These are phyloP conservation scores for Tilletia setariae DNA, from an alignment of 1,284 basidiomycete species.

Conservation along the genomic window DNA sequence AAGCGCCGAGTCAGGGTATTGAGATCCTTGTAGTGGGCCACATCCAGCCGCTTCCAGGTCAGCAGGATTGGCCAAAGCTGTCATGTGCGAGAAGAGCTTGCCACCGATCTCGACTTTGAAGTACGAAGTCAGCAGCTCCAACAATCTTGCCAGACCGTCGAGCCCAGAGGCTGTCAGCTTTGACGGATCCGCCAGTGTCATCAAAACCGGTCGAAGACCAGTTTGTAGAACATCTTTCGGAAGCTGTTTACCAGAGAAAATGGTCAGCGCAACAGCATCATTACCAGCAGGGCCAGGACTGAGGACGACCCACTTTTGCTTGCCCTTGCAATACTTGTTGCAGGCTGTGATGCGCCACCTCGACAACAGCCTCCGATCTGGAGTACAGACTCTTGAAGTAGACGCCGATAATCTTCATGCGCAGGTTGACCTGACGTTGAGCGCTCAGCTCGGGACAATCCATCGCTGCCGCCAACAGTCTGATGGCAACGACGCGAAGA, in stretches of 20 bases:
- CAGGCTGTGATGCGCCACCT: conserved; percentile 90
- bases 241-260: conserved; percentile 55
- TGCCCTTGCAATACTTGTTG: conserved; percentile 81
- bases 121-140: conserved; percentile 94
- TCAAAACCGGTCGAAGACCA: conserved; percentile 89
- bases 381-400: conserved; percentile 99
- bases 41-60: conserved; percentile 42
- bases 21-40: conserved; percentile 34
- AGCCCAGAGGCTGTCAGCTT: conserved; percentile 89
- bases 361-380: conserved; percentile 84
- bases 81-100: conserved; percentile 84
- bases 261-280: background rate
- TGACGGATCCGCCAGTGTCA: conserved; percentile 96
- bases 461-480: conserved; percentile 89
- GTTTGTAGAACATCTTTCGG: conserved; percentile 95
- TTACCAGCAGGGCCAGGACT: background rate
- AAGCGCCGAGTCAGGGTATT: conserved; percentile 27
- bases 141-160: conserved; percentile 85
- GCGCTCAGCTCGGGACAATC: conserved; percentile 77
- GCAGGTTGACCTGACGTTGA: conserved; percentile 46
- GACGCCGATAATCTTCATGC: conserved; percentile 81
- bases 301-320: conserved; percentile 60
- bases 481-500: conserved; percentile 91
- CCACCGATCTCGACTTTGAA: conserved; percentile 99
- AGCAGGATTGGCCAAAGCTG: conserved; percentile 42